These are phyloP conservation scores for Cladosporium sp. DNA, from an alignment of 2,329 filamentous ascomycete genomes.

Conservation along the genomic window DNA sequence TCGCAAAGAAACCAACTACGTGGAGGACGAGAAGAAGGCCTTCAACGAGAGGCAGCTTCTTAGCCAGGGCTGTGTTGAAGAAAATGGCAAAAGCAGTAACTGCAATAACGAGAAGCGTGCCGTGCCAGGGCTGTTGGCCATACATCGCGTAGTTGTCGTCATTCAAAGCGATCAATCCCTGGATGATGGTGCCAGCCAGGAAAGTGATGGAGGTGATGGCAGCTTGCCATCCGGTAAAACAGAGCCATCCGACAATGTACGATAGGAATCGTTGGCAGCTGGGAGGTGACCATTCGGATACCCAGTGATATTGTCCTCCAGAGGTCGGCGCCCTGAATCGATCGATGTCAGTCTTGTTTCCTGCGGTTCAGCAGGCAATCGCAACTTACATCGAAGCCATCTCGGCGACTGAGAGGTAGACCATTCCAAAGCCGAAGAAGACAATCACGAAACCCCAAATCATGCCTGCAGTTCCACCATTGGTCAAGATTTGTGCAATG, in stretches of 20 bases:
- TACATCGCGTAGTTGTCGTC: constrained; percentile 32
- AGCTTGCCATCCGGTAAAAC: constrained; percentile 40
- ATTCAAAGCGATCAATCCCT: constrained; percentile 38
- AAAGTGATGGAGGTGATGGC: constrained; percentile 40
- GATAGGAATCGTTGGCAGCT: constrained; percentile 39
- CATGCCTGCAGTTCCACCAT: constrained; percentile 29
- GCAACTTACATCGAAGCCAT: constrained; percentile 40
- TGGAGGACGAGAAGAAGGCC: constrained; percentile 42
- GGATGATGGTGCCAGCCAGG: constrained; percentile 40
- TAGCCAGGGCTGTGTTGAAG: constrained; percentile 47
- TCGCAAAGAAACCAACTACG: constrained; percentile 51
- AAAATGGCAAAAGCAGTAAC: constrained; percentile 38
- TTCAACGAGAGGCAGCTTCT: constrained; percentile 38
- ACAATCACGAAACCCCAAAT: constrained; percentile 34
- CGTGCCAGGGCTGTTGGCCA: constrained; percentile 34
- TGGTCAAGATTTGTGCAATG: constrained; percentile 9
- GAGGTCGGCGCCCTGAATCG: constrained; percentile 38
- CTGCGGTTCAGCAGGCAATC: background rate
- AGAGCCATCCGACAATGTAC: constrained; percentile 44
- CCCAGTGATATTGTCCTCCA: constrained; percentile 45
- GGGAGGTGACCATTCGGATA: constrained; percentile 41
- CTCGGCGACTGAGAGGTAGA: constrained; percentile 46
- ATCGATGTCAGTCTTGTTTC: background rate
- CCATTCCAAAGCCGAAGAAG: constrained; percentile 32
- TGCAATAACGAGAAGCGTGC: constrained; percentile 38